Percentiles rank a stretch among this genome's conserved stretches.
phyloP scores from a whole-genome alignment of 2,329 filamentous ascomycete species.

The Lasiodiplodia sp. region DNA sequence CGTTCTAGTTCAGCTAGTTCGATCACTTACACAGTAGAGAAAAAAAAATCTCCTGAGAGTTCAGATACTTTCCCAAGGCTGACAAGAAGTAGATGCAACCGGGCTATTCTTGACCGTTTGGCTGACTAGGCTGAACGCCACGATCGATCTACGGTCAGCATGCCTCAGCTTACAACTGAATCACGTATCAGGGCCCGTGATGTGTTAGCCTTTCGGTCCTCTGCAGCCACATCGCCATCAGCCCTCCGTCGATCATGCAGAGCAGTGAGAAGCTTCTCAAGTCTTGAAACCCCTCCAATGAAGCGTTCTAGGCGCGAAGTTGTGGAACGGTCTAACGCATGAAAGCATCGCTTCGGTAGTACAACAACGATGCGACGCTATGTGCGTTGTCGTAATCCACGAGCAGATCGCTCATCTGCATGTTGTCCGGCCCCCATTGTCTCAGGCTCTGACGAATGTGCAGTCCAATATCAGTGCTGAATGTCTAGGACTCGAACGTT shows the following conservation, averaged over 20 bases:
- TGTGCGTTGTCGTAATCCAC: neutral
- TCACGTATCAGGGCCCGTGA: neutral
- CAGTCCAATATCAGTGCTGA: neutral
- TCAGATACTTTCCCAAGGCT: neutral
- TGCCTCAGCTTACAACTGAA: neutral
- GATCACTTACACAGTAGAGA: neutral
- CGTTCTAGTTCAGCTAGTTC: neutral
- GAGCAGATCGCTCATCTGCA: neutral
- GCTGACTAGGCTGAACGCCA: neutral
- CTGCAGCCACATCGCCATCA: constrained; percentile 21
- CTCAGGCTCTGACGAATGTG: neutral
- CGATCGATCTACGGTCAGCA: constrained; percentile 4
- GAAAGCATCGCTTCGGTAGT: neutral
- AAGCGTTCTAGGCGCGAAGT: neutral
- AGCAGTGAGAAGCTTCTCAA: constrained; percentile 11
- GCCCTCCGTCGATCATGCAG: constrained; percentile 10
- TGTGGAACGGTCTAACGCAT: neutral
- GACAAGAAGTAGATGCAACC: neutral
- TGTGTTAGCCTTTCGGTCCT: neutral
- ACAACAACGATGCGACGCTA: neutral
- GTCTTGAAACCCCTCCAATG: constrained; percentile 1
- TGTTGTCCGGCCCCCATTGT: neutral
- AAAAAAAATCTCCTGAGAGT: neutral
- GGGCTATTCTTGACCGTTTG: neutral
- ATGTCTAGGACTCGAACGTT: neutral